A percentile compares a stretch with the other conserved stretches of the same genome.
These are phyloP conservation scores for Solanum tarapatanum DNA, from an alignment of 257 asterid species.

Conservation along the genomic window DNA sequence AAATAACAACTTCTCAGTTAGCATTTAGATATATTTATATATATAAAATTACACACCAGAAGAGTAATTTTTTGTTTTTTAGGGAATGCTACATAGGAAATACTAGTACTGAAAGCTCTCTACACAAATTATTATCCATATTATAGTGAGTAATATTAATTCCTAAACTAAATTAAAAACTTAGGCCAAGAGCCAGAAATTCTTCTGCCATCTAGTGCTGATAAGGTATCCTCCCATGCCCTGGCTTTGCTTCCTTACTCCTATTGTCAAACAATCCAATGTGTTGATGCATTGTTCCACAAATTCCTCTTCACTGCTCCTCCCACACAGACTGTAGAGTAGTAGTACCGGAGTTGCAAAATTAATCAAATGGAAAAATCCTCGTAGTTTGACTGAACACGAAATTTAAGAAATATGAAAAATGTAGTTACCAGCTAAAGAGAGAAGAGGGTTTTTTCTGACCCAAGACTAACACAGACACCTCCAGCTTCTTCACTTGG, in stretches of 20 bases:
- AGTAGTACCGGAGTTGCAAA: not conserved
- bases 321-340: conserved; percentile 39
- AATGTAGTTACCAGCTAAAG: conserved; percentile 32
- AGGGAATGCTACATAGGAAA: not conserved
- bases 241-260: conserved; percentile 71
- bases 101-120: conserved; percentile 1
- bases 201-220: conserved; percentile 90
- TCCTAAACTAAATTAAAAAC: conserved; percentile 7
- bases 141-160: not conserved
- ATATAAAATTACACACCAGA: not conserved
- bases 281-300: conserved; percentile 62
- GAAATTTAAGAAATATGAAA: not conserved
- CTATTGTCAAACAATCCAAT: conserved; percentile 78
- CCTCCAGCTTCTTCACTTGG: conserved; percentile 91
- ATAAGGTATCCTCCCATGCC: conserved; percentile 86
- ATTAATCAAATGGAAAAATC: not conserved
- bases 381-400: not conserved
- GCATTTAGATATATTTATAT: not conserved
- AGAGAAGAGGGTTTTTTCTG: conserved; percentile 55
- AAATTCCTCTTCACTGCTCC: conserved; percentile 50
- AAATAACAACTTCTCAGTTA: not conserved
- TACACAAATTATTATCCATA: conserved; percentile 3
- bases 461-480: conserved; percentile 75
- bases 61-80: not conserved
- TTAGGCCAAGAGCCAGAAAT: conserved; percentile 91